Conservation (phyloP, 2,329 filamentous ascomycete genomes). For the Microascus cirrosus region DNA sequence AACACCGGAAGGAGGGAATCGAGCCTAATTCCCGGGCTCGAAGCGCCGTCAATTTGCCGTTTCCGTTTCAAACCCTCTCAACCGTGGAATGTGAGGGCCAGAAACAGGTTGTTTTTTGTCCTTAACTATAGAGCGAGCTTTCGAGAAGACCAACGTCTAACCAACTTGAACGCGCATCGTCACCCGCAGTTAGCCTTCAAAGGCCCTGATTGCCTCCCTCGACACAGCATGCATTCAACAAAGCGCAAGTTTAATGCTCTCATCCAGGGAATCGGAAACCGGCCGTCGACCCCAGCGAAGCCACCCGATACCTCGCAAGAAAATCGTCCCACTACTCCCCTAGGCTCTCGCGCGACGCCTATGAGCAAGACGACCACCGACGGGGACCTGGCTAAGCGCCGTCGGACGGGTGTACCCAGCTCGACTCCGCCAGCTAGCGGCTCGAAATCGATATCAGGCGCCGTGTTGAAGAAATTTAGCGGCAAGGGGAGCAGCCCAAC, state of each 20-base stretch:
- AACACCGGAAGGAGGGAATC: neutral
- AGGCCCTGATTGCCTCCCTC: neutral
- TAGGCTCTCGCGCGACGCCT: conserved; percentile 3
- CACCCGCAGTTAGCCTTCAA: too few species aligned
- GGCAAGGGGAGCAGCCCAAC: conserved; percentile 11
- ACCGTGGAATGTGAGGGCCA: neutral
- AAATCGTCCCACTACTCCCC: conserved; percentile 7
- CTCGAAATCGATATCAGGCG: conserved; percentile 22
- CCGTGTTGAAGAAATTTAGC: conserved; percentile 29
- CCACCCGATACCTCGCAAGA: conserved; percentile 5
- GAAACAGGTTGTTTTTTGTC: neutral
- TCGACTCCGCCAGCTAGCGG: conserved; percentile 18
- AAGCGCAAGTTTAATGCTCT: conserved; percentile 76
- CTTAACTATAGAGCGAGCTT: neutral
- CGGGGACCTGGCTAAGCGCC: conserved; percentile 27
- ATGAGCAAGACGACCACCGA: conserved; percentile 11
- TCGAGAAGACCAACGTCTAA: too few species aligned
- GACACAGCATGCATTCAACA: conserved; percentile 54
- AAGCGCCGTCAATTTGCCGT: neutral
- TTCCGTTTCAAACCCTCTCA: neutral
- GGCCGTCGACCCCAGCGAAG: neutral
- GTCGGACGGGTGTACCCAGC: conserved; percentile 34
- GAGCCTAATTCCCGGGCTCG: neutral
- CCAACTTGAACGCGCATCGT: too few species aligned
- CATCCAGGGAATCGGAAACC: conserved; percentile 44